phyloP scores from a whole-genome alignment of 2,329 filamentous ascomycete species.

The Penicillium occitanis region DNA sequence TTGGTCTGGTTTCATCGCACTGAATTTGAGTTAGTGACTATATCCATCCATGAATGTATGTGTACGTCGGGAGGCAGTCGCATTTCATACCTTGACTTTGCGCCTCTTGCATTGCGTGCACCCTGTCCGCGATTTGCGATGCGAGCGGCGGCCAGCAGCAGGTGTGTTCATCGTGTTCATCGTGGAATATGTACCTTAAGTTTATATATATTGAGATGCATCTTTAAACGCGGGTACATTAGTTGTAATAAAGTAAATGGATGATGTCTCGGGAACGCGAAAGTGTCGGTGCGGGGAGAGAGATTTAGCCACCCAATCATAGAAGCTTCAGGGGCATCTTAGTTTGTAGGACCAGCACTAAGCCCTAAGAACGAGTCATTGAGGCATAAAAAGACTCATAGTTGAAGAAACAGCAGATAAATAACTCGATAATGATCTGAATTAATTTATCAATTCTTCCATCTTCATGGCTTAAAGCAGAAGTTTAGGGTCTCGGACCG shows the following conservation, averaged over 20 bases:
- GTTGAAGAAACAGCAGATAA: not conserved
- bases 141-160: constrained; percentile 23
- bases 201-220: not conserved
- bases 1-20: constrained; percentile 32
- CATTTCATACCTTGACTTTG: constrained; percentile 30
- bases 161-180: not conserved
- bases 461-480: no score
- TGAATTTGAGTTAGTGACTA: constrained; percentile 15
- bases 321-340: not conserved
- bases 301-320: not conserved
- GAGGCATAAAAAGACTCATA: not conserved
- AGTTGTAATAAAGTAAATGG: not conserved
- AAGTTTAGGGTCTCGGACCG: no score
- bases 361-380: not conserved
- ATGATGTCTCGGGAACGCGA: not conserved
- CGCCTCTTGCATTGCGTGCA: constrained; percentile 31
- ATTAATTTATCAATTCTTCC: no score
- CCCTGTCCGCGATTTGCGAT: constrained; percentile 30
- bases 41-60: not conserved
- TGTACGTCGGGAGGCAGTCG: not conserved
- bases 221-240: not conserved
- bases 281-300: not conserved
- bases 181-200: no score
- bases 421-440: no score
- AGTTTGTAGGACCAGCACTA: not conserved